phyloP scores from a whole-genome alignment of 1,284 basidiomycete genomes.

The Sporisorium reilianum region DNA sequence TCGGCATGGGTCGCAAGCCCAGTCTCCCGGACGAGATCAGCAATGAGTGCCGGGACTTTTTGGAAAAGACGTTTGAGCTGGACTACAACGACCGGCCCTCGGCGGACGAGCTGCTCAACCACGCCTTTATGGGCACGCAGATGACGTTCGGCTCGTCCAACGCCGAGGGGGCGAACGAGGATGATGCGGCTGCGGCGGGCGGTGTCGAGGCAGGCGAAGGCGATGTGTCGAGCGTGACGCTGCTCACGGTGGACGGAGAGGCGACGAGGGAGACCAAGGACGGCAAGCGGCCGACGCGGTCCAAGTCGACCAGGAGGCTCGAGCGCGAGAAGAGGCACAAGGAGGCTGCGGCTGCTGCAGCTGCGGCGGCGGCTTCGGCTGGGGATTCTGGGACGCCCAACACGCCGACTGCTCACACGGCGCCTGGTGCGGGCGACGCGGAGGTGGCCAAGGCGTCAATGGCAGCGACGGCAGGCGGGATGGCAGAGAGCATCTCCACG shows the following conservation, averaged over 20 bases:
- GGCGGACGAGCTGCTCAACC: conserved; percentile 60
- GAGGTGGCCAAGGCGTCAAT: neutral
- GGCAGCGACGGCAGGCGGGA: neutral
- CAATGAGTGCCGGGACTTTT: conserved; percentile 56
- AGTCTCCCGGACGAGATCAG: conserved; percentile 64
- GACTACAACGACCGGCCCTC: conserved; percentile 59
- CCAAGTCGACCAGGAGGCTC: conserved; percentile 31
- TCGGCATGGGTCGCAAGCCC: conserved; percentile 58
- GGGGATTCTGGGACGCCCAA: conserved; percentile 13
- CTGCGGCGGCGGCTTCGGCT: conserved; percentile 7
- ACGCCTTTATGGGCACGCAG: conserved; percentile 59
- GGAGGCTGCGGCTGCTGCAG: conserved; percentile 15
- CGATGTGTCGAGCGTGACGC: neutral
- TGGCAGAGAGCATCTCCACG: conserved; percentile 38
- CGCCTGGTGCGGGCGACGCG: neutral
- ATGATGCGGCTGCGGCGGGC: conserved; percentile 3
- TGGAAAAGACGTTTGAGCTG: conserved; percentile 63
- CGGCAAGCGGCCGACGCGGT: conserved; percentile 18
- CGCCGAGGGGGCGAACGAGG: neutral
- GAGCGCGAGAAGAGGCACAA: conserved; percentile 44
- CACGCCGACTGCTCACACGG: conserved; percentile 19
- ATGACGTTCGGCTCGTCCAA: conserved; percentile 29
- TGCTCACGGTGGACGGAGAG: conserved; percentile 9
- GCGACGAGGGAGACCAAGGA: conserved; percentile 26
- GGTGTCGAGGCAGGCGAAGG: conserved; percentile 1